phyloP scores from a whole-genome alignment of 139 green algal species.

The Diplosphaera chodatii region DNA sequence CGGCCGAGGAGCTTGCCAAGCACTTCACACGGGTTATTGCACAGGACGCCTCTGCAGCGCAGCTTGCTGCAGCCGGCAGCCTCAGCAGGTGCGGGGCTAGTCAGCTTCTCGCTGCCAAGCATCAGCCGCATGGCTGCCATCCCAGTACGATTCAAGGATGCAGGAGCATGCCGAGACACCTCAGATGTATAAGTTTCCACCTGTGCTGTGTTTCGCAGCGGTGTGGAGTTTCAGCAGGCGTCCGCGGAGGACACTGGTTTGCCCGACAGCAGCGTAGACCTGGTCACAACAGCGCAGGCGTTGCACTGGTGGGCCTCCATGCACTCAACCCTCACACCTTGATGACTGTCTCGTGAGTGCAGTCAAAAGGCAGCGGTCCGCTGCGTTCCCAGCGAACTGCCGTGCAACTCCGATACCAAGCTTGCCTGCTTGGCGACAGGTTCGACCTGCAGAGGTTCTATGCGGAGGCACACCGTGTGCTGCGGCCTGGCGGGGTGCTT shows the following conservation, averaged over 20 bases:
- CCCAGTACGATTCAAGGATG: too few relatives aligned
- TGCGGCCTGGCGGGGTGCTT: not conserved
- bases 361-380: too few relatives aligned
- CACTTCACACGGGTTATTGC: not conserved
- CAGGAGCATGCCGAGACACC: too few relatives aligned
- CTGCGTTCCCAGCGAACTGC: too few relatives aligned
- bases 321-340: not conserved
- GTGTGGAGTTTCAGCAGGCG: not conserved
- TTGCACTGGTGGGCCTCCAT: slow-evolving; percentile 6
- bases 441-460: slow-evolving; percentile 6
- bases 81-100: too few relatives aligned
- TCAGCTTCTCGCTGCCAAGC: too few relatives aligned
- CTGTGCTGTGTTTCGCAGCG: too few relatives aligned
- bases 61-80: not conserved
- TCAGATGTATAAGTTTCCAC: too few relatives aligned
- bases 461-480: not conserved
- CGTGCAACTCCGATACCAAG: too few relatives aligned
- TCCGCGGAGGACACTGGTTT: not conserved
- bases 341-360: too few relatives aligned
- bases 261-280: not conserved
- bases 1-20: not conserved
- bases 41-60: not conserved
- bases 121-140: too few relatives aligned
- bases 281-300: not conserved
- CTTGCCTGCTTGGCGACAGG: not conserved